phyloP scores from a whole-genome alignment of 2,329 filamentous ascomycete species.

The Graphilbum ipis-grandicollis region DNA sequence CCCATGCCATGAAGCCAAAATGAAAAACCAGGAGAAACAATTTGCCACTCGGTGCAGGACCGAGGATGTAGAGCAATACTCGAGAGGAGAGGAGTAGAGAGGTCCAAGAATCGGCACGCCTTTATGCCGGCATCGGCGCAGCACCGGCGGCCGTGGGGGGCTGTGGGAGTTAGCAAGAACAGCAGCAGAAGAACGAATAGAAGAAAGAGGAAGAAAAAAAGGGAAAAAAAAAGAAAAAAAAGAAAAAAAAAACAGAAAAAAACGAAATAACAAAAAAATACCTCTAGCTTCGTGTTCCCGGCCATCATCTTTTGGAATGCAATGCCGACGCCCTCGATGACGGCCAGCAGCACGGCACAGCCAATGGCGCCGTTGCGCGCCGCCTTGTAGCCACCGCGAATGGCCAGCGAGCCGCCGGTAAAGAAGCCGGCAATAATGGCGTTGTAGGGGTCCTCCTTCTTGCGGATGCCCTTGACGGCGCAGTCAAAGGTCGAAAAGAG shows the following conservation, averaged over 20 bases:
- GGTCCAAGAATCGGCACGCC: too few species aligned
- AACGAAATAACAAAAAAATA: constrained; percentile 12
- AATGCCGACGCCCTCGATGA: constrained; percentile 96
- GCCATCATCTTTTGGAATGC: constrained; percentile 91
- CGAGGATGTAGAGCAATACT: too few species aligned
- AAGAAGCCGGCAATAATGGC: constrained; percentile 96
- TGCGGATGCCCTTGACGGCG: constrained; percentile 78
- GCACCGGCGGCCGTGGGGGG: too few species aligned
- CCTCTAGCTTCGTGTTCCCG: constrained; percentile 70
- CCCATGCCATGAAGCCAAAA: too few species aligned
- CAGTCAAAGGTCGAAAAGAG: constrained; percentile 94
- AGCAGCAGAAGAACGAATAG: too few species aligned
- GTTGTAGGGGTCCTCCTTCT: constrained; percentile 98
- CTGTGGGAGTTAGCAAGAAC: background rate
- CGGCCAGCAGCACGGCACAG: constrained; percentile 81
- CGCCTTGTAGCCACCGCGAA: constrained; percentile 81
- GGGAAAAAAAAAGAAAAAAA: background rate
- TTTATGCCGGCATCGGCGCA: too few species aligned
- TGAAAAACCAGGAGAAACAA: too few species aligned
- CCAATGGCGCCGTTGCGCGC: constrained; percentile 92
- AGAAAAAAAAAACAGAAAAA: constrained; percentile 13
- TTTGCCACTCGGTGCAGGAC: too few species aligned
- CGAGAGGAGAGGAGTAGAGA: too few species aligned
- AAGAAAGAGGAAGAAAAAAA: background rate
- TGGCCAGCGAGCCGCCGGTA: constrained; percentile 79